Base-by-base conservation (phyloP, 1,284 basidiomycete species). In the Baeospora myosura region DNA sequence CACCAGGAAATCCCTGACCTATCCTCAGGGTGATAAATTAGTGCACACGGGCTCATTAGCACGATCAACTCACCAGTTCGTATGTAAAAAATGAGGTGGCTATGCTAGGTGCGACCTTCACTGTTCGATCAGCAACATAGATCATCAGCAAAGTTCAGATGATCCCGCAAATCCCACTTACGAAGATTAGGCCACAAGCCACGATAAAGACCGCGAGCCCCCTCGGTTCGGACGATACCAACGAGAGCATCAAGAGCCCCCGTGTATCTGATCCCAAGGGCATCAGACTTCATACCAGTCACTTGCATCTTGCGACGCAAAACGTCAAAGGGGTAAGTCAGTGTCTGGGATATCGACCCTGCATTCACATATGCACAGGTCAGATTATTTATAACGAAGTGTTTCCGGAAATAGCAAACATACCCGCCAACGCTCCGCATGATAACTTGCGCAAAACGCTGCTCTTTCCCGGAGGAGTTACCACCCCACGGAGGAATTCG, bases 241-340 rank as follows among this genome's bases (percentile, higher is more conserved):
- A 63, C 62, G 49, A 93, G 65, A 1, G 86, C 88, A 55, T 92
- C 84, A 44, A 88, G 56, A 12, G 85, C 90, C 20, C 90, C 88
- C 37, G 65, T 79, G 62, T 92, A 92, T 55, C 78, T 76, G 48
- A 77, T 64, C 31, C 76, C 73, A 45, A 82, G 54, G 45, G 74
- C 65, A 43, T 74, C 71, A 30, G 71, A 69, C 47, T 73, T 64
- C 82, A 97, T 85, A 1, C 94, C 95, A 1, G 83, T 80, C 43
- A 95, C 89, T 61, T 98, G 95, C 86, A 98, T 93, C 65, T 96
- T 92, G 38, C 95, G 72, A 31, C 95, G 73, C 41, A 98, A 64
- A 1, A 98, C 91, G 60, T 98, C 95, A 55, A 97, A 88, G 0
- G 95, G 95, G 59, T 96, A 97, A 5, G 95, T 98, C 53, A 97